phyloP scores from a whole-genome alignment of 139 green algal genomes.

The Chloropicon primus region DNA sequence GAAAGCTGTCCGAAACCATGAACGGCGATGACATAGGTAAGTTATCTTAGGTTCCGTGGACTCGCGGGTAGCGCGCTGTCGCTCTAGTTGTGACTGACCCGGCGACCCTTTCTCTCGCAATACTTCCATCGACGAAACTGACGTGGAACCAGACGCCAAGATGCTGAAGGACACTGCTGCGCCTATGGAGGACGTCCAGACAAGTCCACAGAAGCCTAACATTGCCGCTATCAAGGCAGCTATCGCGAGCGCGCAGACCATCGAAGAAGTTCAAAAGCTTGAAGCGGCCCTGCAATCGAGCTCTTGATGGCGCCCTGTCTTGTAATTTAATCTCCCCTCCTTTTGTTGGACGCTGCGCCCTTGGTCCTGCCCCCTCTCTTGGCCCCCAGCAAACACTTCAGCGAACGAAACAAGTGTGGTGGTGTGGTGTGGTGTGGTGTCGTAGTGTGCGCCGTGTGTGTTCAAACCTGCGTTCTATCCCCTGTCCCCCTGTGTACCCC shows the following conservation, averaged over 20 bases:
- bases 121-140: slow-evolving; percentile 4
- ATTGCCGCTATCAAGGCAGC: slow-evolving; percentile 31
- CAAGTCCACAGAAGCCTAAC: slow-evolving; percentile 67
- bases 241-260: slow-evolving; percentile 72
- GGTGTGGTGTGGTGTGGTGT: neutral
- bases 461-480: no score
- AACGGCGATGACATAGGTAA: neutral
- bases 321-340: no score
- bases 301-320: no score
- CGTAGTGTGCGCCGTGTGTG: neutral
- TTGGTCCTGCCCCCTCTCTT: no score
- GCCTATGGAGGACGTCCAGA: slow-evolving; percentile 34
- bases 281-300: slow-evolving; percentile 71
- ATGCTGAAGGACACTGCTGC: slow-evolving; percentile 5
- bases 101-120: neutral
- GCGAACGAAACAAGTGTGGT: no score
- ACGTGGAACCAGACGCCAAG: slow-evolving; percentile 7
- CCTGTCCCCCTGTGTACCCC: no score
- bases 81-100: neutral
- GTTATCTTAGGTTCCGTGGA: neutral
- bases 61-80: neutral
- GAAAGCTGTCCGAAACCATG: neutral
- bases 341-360: no score
- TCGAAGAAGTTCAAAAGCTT: slow-evolving; percentile 74
- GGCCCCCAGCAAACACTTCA: no score